A percentile compares a stretch with the other conserved stretches of the same genome.
These are phyloP conservation scores for Plasmodium yoelii DNA, from an alignment of 169 alveolate species.

Conservation along the genomic window DNA sequence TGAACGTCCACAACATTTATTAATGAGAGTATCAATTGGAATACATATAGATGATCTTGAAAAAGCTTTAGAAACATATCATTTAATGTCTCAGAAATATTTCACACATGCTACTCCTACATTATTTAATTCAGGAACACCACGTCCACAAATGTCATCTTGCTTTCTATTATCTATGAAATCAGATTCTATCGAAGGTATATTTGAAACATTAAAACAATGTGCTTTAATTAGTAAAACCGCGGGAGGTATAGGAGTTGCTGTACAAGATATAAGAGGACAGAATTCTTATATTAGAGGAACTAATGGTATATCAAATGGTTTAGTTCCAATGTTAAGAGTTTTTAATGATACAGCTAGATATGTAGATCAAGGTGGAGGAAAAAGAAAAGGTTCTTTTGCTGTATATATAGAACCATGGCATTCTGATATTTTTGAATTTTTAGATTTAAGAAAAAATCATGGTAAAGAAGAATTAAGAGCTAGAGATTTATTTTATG, in stretches of 20 bases:
- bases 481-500: constrained; percentile 98
- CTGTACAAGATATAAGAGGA: constrained; percentile 96
- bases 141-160: constrained; percentile 96
- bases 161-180: constrained; percentile 95
- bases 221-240: constrained; percentile 97
- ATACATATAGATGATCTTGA: constrained; percentile 97
- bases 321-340: constrained; percentile 98
- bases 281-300: constrained; percentile 97
- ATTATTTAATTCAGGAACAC: constrained; percentile 97
- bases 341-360: constrained; percentile 96
- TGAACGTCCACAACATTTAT: constrained; percentile 98
- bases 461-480: constrained; percentile 98
- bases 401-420: constrained; percentile 99
- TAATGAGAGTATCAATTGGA: constrained; percentile 98
- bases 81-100: constrained; percentile 95
- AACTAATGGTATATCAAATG: constrained; percentile 98
- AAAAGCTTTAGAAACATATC: constrained; percentile 93
- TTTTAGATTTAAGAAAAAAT: constrained; percentile 95
- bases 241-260: constrained; percentile 99
- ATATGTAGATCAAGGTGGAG: constrained; percentile 97
- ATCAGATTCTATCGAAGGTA: constrained; percentile 98
- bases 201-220: constrained; percentile 95
- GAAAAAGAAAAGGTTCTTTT: constrained; percentile 98
- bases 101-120: constrained; percentile 99
- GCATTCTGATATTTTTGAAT: constrained; percentile 98